A percentile compares a stretch with the other conserved stretches of the same genome.
Conservation (phyloP, 148 eudicot species). For the Camellia japonica region DNA sequence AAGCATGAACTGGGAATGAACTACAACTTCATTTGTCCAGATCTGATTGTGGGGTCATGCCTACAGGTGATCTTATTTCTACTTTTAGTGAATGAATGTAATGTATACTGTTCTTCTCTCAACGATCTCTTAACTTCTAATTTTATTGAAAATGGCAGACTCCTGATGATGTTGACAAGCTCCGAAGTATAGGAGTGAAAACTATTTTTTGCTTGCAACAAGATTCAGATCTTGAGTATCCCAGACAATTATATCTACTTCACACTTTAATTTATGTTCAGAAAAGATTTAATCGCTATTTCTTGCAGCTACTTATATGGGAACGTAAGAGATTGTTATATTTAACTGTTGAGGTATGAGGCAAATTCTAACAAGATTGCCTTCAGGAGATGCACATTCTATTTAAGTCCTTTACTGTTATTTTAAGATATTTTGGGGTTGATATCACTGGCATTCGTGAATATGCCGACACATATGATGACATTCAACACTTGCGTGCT, state of each 20-base stretch:
- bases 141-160: slow-evolving; percentile 46
- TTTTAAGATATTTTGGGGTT: slow-evolving; percentile 76
- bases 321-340: not conserved
- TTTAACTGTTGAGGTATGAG: not conserved
- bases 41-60: slow-evolving; percentile 92
- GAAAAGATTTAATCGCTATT: not conserved
- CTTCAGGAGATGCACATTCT: not conserved
- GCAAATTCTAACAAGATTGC: not conserved
- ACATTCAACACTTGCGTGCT: slow-evolving; percentile 88
- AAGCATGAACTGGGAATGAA: slow-evolving; percentile 93
- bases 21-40: slow-evolving; percentile 84
- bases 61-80: slow-evolving; percentile 61
- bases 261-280: not conserved
- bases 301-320: not conserved
- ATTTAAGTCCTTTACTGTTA: slow-evolving; percentile 40
- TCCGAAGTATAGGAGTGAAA: slow-evolving; percentile 70
- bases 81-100: not conserved
- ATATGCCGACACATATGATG: slow-evolving; percentile 59
- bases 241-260: slow-evolving; percentile 17
- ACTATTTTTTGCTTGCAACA: slow-evolving; percentile 91
- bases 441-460: slow-evolving; percentile 73
- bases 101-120: not conserved
- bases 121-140: slow-evolving; percentile 10
- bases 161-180: slow-evolving; percentile 90
- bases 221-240: slow-evolving; percentile 95